These are phyloP conservation scores for Nyssa sinensis DNA, from an alignment of 148 eudicot species.

Conservation along the genomic window DNA sequence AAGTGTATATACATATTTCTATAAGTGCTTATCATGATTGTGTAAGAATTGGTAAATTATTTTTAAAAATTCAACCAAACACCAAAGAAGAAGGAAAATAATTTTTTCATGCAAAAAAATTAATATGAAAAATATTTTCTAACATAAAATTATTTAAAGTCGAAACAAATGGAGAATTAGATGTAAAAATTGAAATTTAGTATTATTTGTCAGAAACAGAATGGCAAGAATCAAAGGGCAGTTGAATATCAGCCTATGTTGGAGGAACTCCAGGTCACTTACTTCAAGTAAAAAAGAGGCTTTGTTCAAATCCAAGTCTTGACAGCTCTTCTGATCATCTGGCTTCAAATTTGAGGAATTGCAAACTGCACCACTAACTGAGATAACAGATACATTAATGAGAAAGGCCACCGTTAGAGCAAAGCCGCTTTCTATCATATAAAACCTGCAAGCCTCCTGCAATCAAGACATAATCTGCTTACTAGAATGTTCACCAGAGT, in stretches of 20 bases:
- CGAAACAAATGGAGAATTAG: not conserved
- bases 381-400: conserved; percentile 84
- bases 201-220: conserved; percentile 3
- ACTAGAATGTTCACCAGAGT: not conserved
- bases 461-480: conserved; percentile 5
- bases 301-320: conserved; percentile 79
- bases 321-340: conserved; percentile 69
- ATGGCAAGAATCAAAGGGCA: not conserved
- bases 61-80: too few species aligned
- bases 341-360: conserved; percentile 54
- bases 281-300: conserved; percentile 93
- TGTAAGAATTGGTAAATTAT: too few species aligned
- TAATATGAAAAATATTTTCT: too few species aligned
- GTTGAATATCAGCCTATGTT: not conserved
- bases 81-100: too few species aligned
- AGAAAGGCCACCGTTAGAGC: conserved; percentile 84
- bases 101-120: too few species aligned
- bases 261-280: conserved; percentile 10
- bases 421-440: conserved; percentile 85
- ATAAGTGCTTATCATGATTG: too few species aligned
- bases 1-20: too few species aligned
- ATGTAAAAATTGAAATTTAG: not conserved
- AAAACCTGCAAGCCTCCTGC: conserved; percentile 97
- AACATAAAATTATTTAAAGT: too few species aligned
- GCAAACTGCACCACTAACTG: conserved; percentile 96